Conservation (phyloP, 768 basidiomycete genomes). For the Mycena belliarum region DNA sequence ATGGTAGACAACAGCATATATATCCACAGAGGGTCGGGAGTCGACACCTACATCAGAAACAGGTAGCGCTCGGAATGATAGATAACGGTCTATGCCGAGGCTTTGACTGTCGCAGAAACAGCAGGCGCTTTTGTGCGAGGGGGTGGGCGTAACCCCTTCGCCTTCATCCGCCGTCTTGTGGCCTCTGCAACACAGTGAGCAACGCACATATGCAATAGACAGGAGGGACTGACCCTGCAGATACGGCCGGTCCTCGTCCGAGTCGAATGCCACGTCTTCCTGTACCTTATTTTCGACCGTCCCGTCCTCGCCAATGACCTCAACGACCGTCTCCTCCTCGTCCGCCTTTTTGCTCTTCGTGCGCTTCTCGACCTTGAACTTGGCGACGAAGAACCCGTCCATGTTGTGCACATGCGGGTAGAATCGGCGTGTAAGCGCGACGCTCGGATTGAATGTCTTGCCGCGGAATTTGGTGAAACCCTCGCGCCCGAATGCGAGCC, state of each 20-base stretch:
- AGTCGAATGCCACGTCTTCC: conserved; percentile 64
- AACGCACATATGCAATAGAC: conserved; percentile 10
- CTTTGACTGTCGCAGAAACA: conserved; percentile 27
- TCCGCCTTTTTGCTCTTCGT: conserved; percentile 43
- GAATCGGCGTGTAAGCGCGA: conserved; percentile 84
- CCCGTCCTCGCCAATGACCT: conserved; percentile 34
- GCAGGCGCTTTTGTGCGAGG: conserved; percentile 45
- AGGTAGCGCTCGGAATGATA: too few relatives aligned
- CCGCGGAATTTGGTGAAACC: conserved; percentile 91
- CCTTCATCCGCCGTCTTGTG: conserved; percentile 74
- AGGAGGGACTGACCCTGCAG: conserved; percentile 67
- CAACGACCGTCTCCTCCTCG: conserved; percentile 31
- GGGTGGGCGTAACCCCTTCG: conserved; percentile 69
- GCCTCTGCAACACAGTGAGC: conserved; percentile 47
- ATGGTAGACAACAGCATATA: too few relatives aligned
- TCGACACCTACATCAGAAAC: too few relatives aligned
- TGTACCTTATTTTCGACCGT: conserved; percentile 29
- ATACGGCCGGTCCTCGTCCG: conserved; percentile 73
- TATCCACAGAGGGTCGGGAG: too few relatives aligned
- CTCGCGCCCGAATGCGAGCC: conserved; percentile 89
- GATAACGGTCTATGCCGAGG: conserved; percentile 26
- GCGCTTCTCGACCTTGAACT: conserved; percentile 91
- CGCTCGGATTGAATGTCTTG: conserved; percentile 79
- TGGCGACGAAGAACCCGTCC: conserved; percentile 99
- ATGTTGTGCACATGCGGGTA: conserved; percentile 99